Conservation (phyloP, 2,329 filamentous ascomycete species). For the Exophiala alcalophila region DNA sequence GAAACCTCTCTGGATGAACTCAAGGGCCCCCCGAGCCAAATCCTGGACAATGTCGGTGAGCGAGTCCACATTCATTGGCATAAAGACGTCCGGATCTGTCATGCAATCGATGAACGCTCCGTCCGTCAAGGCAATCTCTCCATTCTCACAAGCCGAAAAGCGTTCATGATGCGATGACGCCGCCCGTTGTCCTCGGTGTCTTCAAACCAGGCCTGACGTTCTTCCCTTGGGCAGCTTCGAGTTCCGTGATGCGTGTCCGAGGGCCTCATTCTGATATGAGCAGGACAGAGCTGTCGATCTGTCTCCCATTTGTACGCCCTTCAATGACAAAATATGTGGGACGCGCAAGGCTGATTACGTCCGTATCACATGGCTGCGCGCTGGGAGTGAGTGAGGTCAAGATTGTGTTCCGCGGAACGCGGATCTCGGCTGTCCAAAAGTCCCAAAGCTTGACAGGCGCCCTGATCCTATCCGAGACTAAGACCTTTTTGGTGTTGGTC, state of each 20-base stretch:
- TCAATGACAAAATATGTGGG: no score
- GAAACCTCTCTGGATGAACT: neutral
- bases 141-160: neutral
- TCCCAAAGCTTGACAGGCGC: neutral
- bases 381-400: no score
- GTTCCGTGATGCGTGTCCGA: neutral
- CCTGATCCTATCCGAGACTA: neutral
- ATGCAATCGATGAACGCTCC: neutral
- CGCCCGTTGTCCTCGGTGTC: neutral
- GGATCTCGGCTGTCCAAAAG: no score
- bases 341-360: no score
- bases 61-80: conserved; percentile 3
- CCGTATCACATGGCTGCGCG: no score
- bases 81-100: conserved; percentile 2
- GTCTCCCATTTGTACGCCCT: no score
- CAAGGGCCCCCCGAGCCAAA: neutral
- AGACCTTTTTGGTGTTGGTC: neutral
- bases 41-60: neutral
- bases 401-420: no score
- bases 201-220: no score
- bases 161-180: neutral
- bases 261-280: conserved; percentile 4
- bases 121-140: neutral
- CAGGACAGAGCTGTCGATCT: neutral
- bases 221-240: neutral